Base-by-base conservation (phyloP, 2,329 filamentous ascomycete genomes). In the Cladorrhinum sp. region DNA sequence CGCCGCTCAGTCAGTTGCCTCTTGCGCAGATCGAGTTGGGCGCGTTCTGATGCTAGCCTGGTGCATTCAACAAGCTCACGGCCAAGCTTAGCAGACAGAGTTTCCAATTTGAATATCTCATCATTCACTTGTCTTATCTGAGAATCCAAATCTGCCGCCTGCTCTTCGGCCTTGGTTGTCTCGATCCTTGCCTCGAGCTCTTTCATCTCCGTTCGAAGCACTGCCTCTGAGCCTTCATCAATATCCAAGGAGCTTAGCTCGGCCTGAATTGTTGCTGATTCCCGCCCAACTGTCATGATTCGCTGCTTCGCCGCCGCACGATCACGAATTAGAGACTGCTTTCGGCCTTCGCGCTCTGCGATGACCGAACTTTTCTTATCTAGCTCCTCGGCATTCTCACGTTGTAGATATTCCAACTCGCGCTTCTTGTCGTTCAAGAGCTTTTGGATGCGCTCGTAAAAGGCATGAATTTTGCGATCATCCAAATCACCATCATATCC, bases 41-140 rank as follows among this genome's bases (percentile, higher is more conserved):
- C 95, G 38, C 92, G 84, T 64, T 96, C 92, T 3, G 88, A 86
- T 5, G 92, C 92, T 60, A 90, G 84, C 60, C 88, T 87, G 2
- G 90, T 96, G 61, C 89, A 91, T 68, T 96, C 89, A 8, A 92
- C 83, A 36, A 97, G 83, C 71, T 98, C 93, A n/a, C 82, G 78
- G 50, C 89, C 88, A 25, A 98, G 80, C 66, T 81, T 86, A 36
- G 90, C 85, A 61, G 84, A 88, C 68, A 89, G 85, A 20, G 83
- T 85, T 68, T 97, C 92, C 1, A 96, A 76, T 49, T 83, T 79
- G 63, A 85, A 84, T 10, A 96, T 78, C 64, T 86, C 82, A 13
- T 79, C 75, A 55, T 91, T 88, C 56, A 87, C 84, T 29, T 85
- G 78, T 50, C 86, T 81, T 20, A 96, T 81, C 64, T 89, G 86